Evolutionary conservation across 306 rosid genomes (phyloP), one percentile per base, ranked within the genome.

Genomic region (Pachyrhizus erosus): DNA sequence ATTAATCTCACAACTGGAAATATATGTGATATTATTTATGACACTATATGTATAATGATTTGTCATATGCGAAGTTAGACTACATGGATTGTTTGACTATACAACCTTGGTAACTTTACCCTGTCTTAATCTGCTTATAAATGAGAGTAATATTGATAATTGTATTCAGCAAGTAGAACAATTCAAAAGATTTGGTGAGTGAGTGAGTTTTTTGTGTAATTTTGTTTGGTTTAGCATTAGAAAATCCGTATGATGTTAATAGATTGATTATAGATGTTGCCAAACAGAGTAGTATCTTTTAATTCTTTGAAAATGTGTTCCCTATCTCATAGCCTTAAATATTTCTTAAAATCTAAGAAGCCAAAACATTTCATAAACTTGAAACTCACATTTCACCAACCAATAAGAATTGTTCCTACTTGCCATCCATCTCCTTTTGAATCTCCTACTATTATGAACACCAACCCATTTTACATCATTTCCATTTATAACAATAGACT

Each of bases 361-460:
- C 61, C 82, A 57, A 70, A 73, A 82, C 7, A 51, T 55, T 73
- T 81, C 72, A 86, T 75, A 72, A 83, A 86, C 87, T 66, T 89
- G 95, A 94, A 88, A 78, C 88, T 83, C 89, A 90, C 98, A 73
- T 77, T 83, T 88, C 91, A 94, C 95, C 97, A 91, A 92, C 94
- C 92, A 80, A 82, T 7, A 75, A 65, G 69, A 69, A 76, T 51
- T 64, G 33, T 64, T 34, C 40, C 14, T 55, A 70, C 70, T 55
- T 43, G 31, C 24, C 60, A 13, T 68, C 84, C 55, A 62, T 77
- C 46, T 73, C 75, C 14, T 52, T 49, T 67, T 66, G 69, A 77
- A 83, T 75, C 73, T 64, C 57, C 40, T 3, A 51, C 48, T 39
- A 9, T 15, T 73, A 74, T 68, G 48, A 42, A 82, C 73, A 70